phyloP scores from a whole-genome alignment of 1,284 basidiomycete species.

The Pisolithus thermaeus region DNA sequence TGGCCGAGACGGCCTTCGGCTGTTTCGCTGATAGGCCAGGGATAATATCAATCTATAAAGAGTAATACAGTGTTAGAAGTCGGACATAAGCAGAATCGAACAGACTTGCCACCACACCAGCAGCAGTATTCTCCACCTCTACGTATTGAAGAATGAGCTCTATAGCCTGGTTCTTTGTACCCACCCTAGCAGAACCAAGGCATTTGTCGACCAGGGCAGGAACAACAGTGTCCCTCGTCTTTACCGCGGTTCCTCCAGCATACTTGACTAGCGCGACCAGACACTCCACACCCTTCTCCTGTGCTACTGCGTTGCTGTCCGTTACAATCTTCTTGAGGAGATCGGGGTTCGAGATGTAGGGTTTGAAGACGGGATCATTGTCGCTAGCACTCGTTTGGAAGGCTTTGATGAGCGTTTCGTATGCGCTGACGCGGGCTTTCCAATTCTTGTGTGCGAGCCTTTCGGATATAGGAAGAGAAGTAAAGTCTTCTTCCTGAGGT shows the following conservation, averaged over 20 bases:
- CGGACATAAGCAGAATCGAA: slow-evolving; percentile 18
- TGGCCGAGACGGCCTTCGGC: slow-evolving; percentile 88
- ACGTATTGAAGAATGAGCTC: slow-evolving; percentile 89
- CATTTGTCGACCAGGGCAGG: slow-evolving; percentile 95
- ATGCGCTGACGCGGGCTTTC: slow-evolving; percentile 95
- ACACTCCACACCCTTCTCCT: slow-evolving; percentile 94
- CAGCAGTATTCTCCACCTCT: slow-evolving; percentile 88
- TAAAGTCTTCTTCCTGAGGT: slow-evolving; percentile 93
- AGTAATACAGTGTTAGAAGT: slow-evolving; percentile 20
- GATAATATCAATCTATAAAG: slow-evolving; percentile 71
- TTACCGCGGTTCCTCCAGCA: slow-evolving; percentile 83
- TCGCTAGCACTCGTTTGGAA: slow-evolving; percentile 89
- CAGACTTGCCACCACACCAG: slow-evolving; percentile 80
- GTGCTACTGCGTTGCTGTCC: slow-evolving; percentile 95
- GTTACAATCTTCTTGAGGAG: slow-evolving; percentile 82
- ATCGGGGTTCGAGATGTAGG: slow-evolving; percentile 75
- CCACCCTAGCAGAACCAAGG: slow-evolving; percentile 85
- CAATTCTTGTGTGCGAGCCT: slow-evolving; percentile 93
- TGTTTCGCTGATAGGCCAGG: slow-evolving; percentile 88
- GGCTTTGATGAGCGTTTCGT: slow-evolving; percentile 82
- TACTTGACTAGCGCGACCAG: slow-evolving; percentile 83
- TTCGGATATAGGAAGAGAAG: slow-evolving; percentile 74
- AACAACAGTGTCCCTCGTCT: slow-evolving; percentile 76
- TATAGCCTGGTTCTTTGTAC: slow-evolving; percentile 86
- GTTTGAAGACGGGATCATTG: slow-evolving; percentile 89